Evolutionary conservation across 257 asterid species (phyloP).

Genomic region (Jacaranda copaia): DNA sequence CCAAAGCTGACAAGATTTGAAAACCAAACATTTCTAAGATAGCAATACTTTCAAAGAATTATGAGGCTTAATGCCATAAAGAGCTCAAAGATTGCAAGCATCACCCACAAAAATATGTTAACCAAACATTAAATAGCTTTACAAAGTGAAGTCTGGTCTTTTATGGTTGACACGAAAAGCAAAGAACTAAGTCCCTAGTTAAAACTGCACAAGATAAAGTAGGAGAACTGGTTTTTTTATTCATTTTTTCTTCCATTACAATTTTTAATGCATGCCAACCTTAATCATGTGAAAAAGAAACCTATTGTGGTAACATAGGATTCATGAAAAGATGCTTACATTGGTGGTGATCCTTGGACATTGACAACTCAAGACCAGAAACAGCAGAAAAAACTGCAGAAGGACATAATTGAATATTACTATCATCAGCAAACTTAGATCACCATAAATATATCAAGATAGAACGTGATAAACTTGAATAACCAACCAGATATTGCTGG

Average conservation of each 20-base stretch:
- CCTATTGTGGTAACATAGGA: background rate
- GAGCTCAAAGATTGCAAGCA: background rate
- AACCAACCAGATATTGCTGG: conserved; percentile 91
- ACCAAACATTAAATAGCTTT: background rate
- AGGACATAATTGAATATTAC: conserved; percentile 8
- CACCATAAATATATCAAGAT: background rate
- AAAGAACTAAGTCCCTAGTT: background rate
- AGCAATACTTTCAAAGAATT: background rate
- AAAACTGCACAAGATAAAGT: background rate
- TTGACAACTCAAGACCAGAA: conserved; percentile 93
- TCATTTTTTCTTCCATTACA: background rate
- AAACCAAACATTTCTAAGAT: background rate
- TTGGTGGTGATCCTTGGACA: conserved; percentile 96
- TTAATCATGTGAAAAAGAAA: conserved; percentile 23
- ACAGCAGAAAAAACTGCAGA: conserved; percentile 91
- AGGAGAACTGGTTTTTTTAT: background rate
- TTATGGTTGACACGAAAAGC: too few relatives aligned
- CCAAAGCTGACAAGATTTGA: conserved; percentile 7
- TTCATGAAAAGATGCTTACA: conserved; percentile 60
- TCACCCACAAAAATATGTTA: background rate
- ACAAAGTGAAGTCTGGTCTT: background rate
- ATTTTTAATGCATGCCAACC: background rate
- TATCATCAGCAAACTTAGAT: conserved; percentile 23
- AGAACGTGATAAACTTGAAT: conserved; percentile 13
- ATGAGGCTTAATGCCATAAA: conserved; percentile 3